Evolutionary conservation across 805 yeast species (phyloP).

Genomic region (Lachancea kluyveri): DNA sequence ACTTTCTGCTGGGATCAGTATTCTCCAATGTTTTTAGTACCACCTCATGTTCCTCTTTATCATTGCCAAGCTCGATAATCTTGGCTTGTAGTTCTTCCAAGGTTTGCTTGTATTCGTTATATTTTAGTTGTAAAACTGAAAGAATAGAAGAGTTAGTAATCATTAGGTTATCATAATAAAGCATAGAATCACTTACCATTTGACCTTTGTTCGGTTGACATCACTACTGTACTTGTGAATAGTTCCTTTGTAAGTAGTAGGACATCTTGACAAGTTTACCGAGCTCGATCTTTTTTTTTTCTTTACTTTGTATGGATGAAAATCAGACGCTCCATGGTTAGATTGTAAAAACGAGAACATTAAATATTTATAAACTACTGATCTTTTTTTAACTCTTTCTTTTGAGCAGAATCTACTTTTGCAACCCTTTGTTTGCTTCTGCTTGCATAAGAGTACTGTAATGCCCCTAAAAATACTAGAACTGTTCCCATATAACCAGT

Average conservation of each 20-base stretch:
- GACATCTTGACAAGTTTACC: too few species aligned
- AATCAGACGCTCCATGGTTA: too few species aligned
- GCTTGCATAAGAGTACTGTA: slow-evolving; percentile 33
- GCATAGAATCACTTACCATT: slow-evolving; percentile 6
- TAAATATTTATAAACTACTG: too few species aligned
- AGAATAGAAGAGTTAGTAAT: slow-evolving; percentile 3
- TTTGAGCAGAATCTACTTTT: too few species aligned
- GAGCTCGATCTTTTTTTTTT: too few species aligned
- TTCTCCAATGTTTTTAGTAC: slow-evolving; percentile 53
- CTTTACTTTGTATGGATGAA: too few species aligned
- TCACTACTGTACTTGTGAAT: not conserved
- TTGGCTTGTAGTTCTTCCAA: slow-evolving; percentile 42
- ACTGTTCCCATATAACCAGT: slow-evolving; percentile 42
- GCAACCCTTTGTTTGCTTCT: too few species aligned
- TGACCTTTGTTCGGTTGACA: slow-evolving; percentile 8
- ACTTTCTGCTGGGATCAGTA: slow-evolving; percentile 58
- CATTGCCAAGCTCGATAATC: slow-evolving; percentile 42
- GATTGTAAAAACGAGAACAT: too few species aligned
- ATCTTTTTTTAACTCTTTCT: too few species aligned
- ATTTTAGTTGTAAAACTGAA: slow-evolving; percentile 40
- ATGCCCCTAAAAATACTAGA: slow-evolving; percentile 51
- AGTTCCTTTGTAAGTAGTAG: too few species aligned
- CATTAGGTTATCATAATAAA: not conserved
- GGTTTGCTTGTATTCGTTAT: slow-evolving; percentile 46
- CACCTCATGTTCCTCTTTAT: slow-evolving; percentile 42